These are phyloP conservation scores for Alternaria rosae DNA, from an alignment of 2,329 filamentous ascomycete species.

Conservation along the genomic window DNA sequence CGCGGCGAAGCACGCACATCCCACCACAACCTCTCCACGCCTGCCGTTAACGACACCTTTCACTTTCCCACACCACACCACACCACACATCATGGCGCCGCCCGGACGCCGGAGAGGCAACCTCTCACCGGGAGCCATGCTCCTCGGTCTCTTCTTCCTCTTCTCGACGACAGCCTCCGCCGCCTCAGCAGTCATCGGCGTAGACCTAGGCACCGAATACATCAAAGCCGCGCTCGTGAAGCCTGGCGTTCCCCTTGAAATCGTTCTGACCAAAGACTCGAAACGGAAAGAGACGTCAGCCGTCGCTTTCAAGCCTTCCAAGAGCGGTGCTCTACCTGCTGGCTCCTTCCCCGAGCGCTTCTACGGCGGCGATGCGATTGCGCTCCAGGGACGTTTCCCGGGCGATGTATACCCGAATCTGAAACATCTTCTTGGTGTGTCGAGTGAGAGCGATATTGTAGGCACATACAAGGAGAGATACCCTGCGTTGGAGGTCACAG, in stretches of 20 bases:
- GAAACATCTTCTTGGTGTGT: slow-evolving; percentile 85
- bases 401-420: slow-evolving; percentile 94
- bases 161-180: slow-evolving; percentile 65
- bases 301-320: slow-evolving; percentile 90
- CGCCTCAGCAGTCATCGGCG: slow-evolving; percentile 81
- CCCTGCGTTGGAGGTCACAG: slow-evolving; percentile 76
- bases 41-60: slow-evolving; percentile 10
- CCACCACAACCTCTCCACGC: slow-evolving; percentile 24
- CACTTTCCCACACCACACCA: slow-evolving; percentile 9
- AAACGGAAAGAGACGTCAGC: slow-evolving; percentile 93
- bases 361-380: slow-evolving; percentile 91
- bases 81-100: slow-evolving; percentile 54
- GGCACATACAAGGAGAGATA: slow-evolving; percentile 77
- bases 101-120: slow-evolving; percentile 54
- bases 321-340: slow-evolving; percentile 65
- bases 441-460: slow-evolving; percentile 64
- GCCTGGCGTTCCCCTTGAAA: slow-evolving; percentile 95
- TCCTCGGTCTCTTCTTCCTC: slow-evolving; percentile 62
- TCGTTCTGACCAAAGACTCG: slow-evolving; percentile 97
- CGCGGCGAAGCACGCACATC: slow-evolving; percentile 29
- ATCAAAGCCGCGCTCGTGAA: slow-evolving; percentile 97
- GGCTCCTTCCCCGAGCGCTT: slow-evolving; percentile 79
- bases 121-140: slow-evolving; percentile 54
- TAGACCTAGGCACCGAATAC: slow-evolving; percentile 95
- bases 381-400: slow-evolving; percentile 85